Base-by-base conservation (phyloP, 2,329 filamentous ascomycete genomes). In the Lachnellula suecica region DNA sequence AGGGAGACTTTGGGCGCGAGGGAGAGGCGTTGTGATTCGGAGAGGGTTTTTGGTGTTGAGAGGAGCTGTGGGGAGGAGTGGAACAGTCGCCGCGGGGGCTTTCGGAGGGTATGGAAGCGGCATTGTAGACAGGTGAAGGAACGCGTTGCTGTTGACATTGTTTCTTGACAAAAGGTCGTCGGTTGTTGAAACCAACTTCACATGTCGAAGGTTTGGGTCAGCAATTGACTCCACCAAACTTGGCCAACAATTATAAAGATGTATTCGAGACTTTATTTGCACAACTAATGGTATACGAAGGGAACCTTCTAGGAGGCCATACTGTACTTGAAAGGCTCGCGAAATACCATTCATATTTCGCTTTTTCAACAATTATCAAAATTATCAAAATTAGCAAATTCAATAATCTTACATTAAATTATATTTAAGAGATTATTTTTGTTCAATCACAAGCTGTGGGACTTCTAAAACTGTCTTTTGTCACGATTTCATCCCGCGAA, bases 1-100 rank as follows among this genome's bases (percentile, higher is more conserved):
- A 95, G 80, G 43, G 81, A 81, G 23, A 89, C 83, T 68, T 90
- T 93, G 10, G 91, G 91, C 13, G 89, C 91, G 47, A 81, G 85
- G 2, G 87, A 77, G 4, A 88, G 88, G 20, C 57, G 57, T 10
- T 56, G 41, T 13, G 40, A 24, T 41, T 62, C 57, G 51, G 54
- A 35, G 25, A 40, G 59, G 4, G 62, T 56, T 25, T n/a, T 37
- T 4, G 29, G 6, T 13, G 60, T 56, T 5, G 58, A 40, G 49
- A 40, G 59, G 4, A 62, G 57, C 25, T n/a, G 41, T 4, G 29
- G 6, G n/a, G 60, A 57, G 7, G 58, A 40, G 49, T 63, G 59
- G 44, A 59, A 63, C 4, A 51, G 43, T 4, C 58, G 57, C 49
- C 51, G 46, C 17, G 46, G 31, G 45, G 56, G 17, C 31, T 44